Evolutionary conservation across 139 green algal genomes (phyloP).

Genomic region (Astrephomene gubernaculifera): DNA sequence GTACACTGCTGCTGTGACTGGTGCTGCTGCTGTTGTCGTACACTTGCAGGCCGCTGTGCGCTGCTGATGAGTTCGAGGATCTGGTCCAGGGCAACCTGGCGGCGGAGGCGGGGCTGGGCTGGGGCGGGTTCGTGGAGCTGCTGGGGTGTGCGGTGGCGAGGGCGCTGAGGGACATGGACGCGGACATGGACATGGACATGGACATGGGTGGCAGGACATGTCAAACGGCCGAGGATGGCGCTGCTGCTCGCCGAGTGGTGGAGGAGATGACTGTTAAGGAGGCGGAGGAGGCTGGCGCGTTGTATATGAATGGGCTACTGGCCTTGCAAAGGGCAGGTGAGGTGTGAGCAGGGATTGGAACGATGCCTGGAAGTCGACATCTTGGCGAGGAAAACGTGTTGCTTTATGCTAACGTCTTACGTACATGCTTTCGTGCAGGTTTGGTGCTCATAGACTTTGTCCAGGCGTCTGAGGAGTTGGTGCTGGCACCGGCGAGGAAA

Average conservation of each 20-base stretch:
- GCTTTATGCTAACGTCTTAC: no score
- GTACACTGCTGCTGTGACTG: not conserved
- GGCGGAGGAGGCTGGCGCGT: not conserved
- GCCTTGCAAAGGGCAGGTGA: not conserved
- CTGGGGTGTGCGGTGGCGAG: slow-evolving; percentile 15
- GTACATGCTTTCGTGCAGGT: no score
- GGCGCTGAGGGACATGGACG: not conserved
- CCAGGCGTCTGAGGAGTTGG: not conserved
- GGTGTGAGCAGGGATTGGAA: no score
- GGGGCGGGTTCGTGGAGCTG: slow-evolving; percentile 52
- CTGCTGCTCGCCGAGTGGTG: no score
- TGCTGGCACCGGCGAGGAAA: not conserved
- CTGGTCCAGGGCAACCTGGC: slow-evolving; percentile 79
- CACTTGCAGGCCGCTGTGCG: not conserved
- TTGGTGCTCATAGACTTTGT: not conserved
- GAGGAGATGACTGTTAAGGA: not conserved
- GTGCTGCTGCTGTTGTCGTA: not conserved
- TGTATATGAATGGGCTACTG: not conserved
- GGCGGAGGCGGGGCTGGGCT: slow-evolving; percentile 71
- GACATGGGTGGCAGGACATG: no score
- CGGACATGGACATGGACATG: no score
- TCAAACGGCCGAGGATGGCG: no score
- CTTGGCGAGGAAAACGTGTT: no score
- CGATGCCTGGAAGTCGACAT: no score
- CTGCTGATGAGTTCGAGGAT: slow-evolving; percentile 72